Evolutionary conservation across 805 yeast species (phyloP).

Genomic region (Cyberlindnera americana): DNA sequence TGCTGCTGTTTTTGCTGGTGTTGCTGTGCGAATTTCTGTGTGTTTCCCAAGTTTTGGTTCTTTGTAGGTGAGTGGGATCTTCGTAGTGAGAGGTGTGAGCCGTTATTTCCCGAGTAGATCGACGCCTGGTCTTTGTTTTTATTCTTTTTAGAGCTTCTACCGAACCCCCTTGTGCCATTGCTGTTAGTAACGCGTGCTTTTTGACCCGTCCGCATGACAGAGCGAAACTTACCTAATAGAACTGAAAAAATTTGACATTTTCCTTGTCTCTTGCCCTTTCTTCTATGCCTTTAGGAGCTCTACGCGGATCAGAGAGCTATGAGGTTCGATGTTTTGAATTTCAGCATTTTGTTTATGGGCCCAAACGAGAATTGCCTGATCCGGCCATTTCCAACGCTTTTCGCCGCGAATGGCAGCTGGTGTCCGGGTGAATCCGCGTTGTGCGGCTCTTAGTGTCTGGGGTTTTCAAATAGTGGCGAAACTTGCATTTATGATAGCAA

Average conservation of each 20-base stretch:
- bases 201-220: background rate
- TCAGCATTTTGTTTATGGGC: background rate
- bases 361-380: background rate
- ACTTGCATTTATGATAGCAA: too few relatives aligned
- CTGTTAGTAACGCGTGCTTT: background rate
- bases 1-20: slow-evolving; percentile 23
- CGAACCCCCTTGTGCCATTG: slow-evolving; percentile 40
- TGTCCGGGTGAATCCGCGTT: too few relatives aligned
- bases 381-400: background rate
- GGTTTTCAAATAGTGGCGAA: too few relatives aligned
- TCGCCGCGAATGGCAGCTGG: too few relatives aligned
- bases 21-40: slow-evolving; percentile 27
- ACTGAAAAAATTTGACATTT: slow-evolving; percentile 16
- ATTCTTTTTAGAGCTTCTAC: slow-evolving; percentile 50
- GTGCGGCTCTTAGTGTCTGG: too few relatives aligned
- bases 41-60: slow-evolving; percentile 22
- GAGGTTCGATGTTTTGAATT: slow-evolving; percentile 1
- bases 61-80: slow-evolving; percentile 40
- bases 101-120: slow-evolving; percentile 39
- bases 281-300: too few relatives aligned
- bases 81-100: slow-evolving; percentile 45
- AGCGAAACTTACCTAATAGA: slow-evolving; percentile 13
- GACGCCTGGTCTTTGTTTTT: slow-evolving; percentile 33
- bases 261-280: background rate
- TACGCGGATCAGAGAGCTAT: too few relatives aligned